Base-by-base conservation (phyloP, 225 moss, liverwort and hornwort genomes). In the Pleurozium schreberi region DNA sequence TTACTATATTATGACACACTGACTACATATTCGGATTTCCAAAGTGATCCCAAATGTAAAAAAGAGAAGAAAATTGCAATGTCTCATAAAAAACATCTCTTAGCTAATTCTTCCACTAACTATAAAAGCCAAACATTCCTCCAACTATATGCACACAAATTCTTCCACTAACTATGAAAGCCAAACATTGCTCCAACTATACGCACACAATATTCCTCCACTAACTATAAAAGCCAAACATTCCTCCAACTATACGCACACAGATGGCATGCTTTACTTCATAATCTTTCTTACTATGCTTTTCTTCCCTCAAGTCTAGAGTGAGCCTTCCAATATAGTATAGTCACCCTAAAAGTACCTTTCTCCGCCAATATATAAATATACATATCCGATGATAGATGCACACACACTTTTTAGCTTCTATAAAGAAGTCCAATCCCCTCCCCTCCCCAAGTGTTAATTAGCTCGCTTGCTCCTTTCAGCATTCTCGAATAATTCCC, bases 311-410 rank as follows among this genome's bases (percentile, higher is more conserved):
- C 19, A 79, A 79, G 6, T 18, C 23, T 11, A 10, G 0, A 38
- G 1, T 38, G n/a, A 79, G 6, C 7, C 4, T 43, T 13, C 11
- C 0, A 3, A 0, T 4, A 31, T 18, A 60, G 11, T 4, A 31
- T 18, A 60, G 11, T 38, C 57, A 27, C 0, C 18, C 17, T 79
- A 26, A 55, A 14, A 47, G 3, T 25, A 13, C n/a, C n/a, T n/a
- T n/a, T n/a, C n/a, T n/a, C n/a, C 92, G 91, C 87, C 81, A 61
- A 23, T 38, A 2, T 4, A 23, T 83, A 14, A 75, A 38, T 38
- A 7, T 5, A 25, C 79, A 8, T 17, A 67, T 80, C 67, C 67
- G 58, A 84, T 68, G 68, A 70, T 34, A 75, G 76, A 71, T 19
- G 42, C 80, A 8, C 30, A 42, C 80, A 42, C 18, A 59, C 28